Percentiles rank a stretch among this genome's conserved stretches.
These are phyloP conservation scores for Coelastrella sp. DNA, from an alignment of 139 green algal genomes.

Conservation along the genomic window DNA sequence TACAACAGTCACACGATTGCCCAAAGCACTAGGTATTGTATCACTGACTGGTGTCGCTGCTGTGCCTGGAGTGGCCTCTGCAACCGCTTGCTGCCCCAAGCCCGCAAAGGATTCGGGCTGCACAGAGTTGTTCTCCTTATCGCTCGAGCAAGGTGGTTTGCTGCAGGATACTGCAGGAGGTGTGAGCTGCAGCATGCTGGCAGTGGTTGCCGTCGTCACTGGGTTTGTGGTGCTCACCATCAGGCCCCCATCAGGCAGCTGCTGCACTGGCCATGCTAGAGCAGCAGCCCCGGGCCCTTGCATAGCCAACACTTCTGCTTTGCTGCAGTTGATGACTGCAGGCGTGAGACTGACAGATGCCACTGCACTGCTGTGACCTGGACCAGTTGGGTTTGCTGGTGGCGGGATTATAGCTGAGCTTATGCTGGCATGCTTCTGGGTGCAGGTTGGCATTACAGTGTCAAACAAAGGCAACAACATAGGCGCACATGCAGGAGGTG, in stretches of 20 bases:
- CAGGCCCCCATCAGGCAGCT: slow-evolving; percentile 33
- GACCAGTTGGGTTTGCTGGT: background rate
- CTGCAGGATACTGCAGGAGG: background rate
- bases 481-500: background rate
- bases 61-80: background rate
- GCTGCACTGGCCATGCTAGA: slow-evolving; percentile 37
- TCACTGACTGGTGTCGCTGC: background rate
- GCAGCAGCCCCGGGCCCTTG: background rate
- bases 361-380: background rate
- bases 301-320: background rate
- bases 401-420: background rate
- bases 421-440: background rate
- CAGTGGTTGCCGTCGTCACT: background rate
- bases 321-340: slow-evolving; percentile 32
- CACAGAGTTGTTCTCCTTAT: slow-evolving; percentile 14
- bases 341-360: slow-evolving; percentile 35
- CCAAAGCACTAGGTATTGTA: background rate
- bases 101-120: background rate
- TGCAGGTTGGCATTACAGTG: background rate
- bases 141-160: background rate
- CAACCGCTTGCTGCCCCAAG: background rate
- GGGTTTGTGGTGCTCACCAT: background rate
- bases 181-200: slow-evolving; percentile 8
- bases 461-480: slow-evolving; percentile 17
- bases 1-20: background rate